Percentiles rank a stretch among this genome's conserved stretches.
These are phyloP conservation scores for Polyrhizophydium stewartii DNA, from an alignment of 371 early-diverging fungal species.

Conservation along the genomic window DNA sequence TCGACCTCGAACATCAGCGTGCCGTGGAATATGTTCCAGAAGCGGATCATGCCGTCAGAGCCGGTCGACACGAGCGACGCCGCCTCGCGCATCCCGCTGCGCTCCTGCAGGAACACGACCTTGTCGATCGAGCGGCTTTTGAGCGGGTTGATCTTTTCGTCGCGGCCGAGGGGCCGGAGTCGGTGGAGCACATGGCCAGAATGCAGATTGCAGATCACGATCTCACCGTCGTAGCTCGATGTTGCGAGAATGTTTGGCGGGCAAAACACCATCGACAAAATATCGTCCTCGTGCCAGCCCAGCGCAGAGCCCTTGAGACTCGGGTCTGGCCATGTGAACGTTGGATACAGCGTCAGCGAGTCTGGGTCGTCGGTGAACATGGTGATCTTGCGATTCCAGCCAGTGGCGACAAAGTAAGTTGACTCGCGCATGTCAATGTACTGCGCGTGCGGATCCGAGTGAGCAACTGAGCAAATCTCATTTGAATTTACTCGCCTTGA, in stretches of 20 bases:
- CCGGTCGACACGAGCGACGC: constrained; percentile 35
- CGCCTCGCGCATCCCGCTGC: constrained; percentile 13
- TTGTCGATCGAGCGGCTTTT: constrained; percentile 13
- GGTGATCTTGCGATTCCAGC: constrained; percentile 37
- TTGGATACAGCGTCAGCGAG: constrained; percentile 19
- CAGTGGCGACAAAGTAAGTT: constrained; percentile 35
- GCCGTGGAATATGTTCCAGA: constrained; percentile 32
- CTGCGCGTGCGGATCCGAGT: constrained; percentile 3
- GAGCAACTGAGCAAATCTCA: too few species aligned
- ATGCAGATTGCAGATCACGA: constrained; percentile 32
- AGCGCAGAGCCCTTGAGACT: background rate
- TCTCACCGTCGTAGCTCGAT: constrained; percentile 41
- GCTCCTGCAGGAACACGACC: constrained; percentile 25
- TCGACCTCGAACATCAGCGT: constrained; percentile 28
- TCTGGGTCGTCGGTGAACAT: constrained; percentile 34
- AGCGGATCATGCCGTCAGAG: constrained; percentile 42
- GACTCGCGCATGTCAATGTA: constrained; percentile 34
- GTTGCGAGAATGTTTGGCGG: constrained; percentile 37
- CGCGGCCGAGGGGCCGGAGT: constrained; percentile 18
- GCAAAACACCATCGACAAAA: constrained; percentile 36
- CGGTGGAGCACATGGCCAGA: constrained; percentile 34
- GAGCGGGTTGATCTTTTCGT: constrained; percentile 7
- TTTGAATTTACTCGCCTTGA: too few species aligned
- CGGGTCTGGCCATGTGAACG: constrained; percentile 20
- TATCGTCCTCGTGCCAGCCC: constrained; percentile 40